These are phyloP conservation scores for Saccharomyces jurei DNA, from an alignment of 805 yeast species.

Conservation along the genomic window DNA sequence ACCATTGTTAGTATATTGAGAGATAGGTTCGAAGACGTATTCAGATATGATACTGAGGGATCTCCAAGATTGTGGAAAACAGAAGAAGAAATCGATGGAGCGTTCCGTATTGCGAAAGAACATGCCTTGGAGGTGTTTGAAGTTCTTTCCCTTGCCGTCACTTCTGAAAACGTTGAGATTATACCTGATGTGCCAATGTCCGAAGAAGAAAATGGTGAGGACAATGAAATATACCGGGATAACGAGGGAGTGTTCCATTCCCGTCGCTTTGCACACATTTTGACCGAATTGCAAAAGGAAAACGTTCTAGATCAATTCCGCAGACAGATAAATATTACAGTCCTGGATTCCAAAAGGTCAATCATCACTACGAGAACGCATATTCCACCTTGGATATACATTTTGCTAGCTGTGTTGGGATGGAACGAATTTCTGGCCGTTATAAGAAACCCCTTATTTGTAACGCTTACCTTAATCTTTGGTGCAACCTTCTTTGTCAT, in stretches of 20 bases:
- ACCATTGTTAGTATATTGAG: conserved; percentile 56
- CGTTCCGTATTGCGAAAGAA: conserved; percentile 56
- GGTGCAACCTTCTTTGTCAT: conserved; percentile 60
- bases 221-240: conserved; percentile 24
- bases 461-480: conserved; percentile 49
- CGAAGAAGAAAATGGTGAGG: conserved; percentile 27
- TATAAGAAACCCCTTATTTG: conserved; percentile 75
- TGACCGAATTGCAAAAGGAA: conserved; percentile 50
- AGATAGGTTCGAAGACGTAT: conserved; percentile 73
- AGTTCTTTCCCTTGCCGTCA: conserved; percentile 46
- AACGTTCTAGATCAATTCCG: conserved; percentile 53
- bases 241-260: conserved; percentile 36
- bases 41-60: conserved; percentile 76
- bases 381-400: conserved; percentile 77
- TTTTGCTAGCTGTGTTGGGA: conserved; percentile 67
- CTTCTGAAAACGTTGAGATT: conserved; percentile 46
- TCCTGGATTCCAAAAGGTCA: conserved; percentile 82
- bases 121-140: conserved; percentile 53
- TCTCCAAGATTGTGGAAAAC: conserved; percentile 77
- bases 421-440: conserved; percentile 94
- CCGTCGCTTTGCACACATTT: conserved; percentile 46
- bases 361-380: conserved; percentile 67
- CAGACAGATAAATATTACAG: conserved; percentile 69
- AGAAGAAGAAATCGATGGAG: conserved; percentile 60
- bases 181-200: conserved; percentile 47